Conservation (phyloP, 345 rosid genomes). For the Citrus trifoliata region DNA sequence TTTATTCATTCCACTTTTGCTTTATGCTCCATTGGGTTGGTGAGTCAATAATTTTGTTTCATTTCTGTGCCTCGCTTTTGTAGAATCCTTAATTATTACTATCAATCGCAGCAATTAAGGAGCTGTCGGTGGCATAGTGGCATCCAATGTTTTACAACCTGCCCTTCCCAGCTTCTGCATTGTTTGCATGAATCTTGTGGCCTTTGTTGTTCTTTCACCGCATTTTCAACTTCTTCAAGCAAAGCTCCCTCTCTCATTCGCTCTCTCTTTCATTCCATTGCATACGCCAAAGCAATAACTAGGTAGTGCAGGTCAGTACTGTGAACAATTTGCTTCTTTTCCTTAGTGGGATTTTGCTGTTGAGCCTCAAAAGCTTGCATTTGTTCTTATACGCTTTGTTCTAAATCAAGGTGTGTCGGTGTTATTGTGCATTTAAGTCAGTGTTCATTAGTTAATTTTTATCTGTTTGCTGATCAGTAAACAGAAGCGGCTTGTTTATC, state of each 20-base stretch:
- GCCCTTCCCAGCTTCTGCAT: not conserved
- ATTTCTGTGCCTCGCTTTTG: not conserved
- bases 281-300: not conserved
- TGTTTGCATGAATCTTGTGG: not conserved
- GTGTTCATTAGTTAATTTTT: not conserved
- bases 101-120: not conserved
- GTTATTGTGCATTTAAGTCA: not conserved
- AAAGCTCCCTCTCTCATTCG: not conserved
- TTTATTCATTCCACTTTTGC: not conserved
- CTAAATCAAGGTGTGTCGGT: not conserved
- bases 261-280: not conserved
- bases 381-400: not conserved
- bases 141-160: not conserved
- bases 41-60: not conserved
- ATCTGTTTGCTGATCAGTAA: not conserved
- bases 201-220: not conserved
- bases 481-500: not conserved
- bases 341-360: not conserved
- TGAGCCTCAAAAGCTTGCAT: not conserved
- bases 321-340: not conserved
- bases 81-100: not conserved
- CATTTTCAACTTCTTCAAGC: not conserved
- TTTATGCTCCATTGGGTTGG: not conserved
- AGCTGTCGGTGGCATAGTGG: slow-evolving; percentile 17
- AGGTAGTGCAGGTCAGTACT: not conserved